Conservation (phyloP, 2,329 filamentous ascomycete genomes). For the Ascochyta viciae-villosae region DNA sequence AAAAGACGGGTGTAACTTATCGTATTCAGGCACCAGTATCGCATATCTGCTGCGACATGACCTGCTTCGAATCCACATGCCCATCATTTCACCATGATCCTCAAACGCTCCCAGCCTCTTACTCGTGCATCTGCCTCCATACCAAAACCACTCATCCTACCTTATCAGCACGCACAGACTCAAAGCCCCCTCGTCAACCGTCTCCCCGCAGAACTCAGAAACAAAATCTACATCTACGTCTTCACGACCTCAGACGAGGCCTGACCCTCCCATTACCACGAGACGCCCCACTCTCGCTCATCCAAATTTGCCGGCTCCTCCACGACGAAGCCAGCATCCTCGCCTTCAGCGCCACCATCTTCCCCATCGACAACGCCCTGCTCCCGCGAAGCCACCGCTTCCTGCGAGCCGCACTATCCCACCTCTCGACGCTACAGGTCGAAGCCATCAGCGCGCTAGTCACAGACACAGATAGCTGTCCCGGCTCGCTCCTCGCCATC, state of each 20-base stretch:
- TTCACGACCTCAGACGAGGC: background rate
- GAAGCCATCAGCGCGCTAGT: conserved; percentile 4
- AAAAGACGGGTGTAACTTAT: conserved; percentile 2
- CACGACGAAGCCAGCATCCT: conserved; percentile 12
- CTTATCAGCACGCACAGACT: background rate
- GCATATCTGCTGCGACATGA: background rate
- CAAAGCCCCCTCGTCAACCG: conserved; percentile 10
- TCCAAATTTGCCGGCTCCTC: conserved; percentile 15
- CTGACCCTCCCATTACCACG: background rate
- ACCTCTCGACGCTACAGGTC: background rate
- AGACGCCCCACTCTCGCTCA: conserved; percentile 18
- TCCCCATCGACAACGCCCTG: background rate
- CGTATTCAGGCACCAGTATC: conserved; percentile 2
- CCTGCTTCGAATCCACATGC: background rate
- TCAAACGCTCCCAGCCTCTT: background rate
- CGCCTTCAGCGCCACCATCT: conserved; percentile 15
- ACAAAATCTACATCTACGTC: conserved; percentile 16
- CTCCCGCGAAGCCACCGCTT: background rate
- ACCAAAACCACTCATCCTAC: no score
- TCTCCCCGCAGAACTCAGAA: conserved; percentile 17
- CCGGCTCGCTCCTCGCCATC: conserved; percentile 3
- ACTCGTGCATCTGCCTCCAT: no score
- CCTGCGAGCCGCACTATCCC: background rate
- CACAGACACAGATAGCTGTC: background rate
- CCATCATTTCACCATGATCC: background rate